These are phyloP conservation scores for Trichoderma sp. DNA, from an alignment of 2,329 filamentous ascomycete species.

Conservation along the genomic window DNA sequence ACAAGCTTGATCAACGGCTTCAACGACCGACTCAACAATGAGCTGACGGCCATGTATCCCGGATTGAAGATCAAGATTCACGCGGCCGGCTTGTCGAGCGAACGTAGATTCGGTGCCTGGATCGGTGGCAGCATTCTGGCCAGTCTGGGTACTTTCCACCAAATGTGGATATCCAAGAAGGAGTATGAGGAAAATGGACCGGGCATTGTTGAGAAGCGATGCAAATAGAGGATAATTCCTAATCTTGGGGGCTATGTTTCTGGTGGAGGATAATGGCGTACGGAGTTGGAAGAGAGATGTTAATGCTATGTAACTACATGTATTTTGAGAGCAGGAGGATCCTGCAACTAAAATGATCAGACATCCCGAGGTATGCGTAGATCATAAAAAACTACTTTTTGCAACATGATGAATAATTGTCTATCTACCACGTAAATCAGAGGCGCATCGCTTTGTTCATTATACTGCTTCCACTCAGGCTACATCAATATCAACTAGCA, in stretches of 20 bases:
- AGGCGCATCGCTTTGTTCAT: background rate
- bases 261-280: conserved; percentile 31
- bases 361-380: conserved; percentile 2
- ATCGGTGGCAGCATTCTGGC: conserved; percentile 95
- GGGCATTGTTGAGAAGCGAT: conserved; percentile 90
- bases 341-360: background rate
- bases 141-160: conserved; percentile 94
- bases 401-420: background rate
- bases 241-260: background rate
- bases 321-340: conserved; percentile 1
- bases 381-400: conserved; percentile 1
- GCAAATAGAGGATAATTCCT: conserved; percentile 59
- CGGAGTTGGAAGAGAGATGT: conserved; percentile 33
- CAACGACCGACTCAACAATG: conserved; percentile 82
- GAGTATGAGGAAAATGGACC: conserved; percentile 96
- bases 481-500: conserved; percentile 30
- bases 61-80: conserved; percentile 84
- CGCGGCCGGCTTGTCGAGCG: conserved; percentile 79
- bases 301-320: conserved; percentile 22
- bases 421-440: background rate
- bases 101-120: conserved; percentile 91
- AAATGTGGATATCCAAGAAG: conserved; percentile 98
- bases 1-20: conserved; percentile 86
- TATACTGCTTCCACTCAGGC: background rate
- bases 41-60: conserved; percentile 78